Conservation (phyloP, 352 stramenopile genomes). For the Globisporangium echinulatum region DNA sequence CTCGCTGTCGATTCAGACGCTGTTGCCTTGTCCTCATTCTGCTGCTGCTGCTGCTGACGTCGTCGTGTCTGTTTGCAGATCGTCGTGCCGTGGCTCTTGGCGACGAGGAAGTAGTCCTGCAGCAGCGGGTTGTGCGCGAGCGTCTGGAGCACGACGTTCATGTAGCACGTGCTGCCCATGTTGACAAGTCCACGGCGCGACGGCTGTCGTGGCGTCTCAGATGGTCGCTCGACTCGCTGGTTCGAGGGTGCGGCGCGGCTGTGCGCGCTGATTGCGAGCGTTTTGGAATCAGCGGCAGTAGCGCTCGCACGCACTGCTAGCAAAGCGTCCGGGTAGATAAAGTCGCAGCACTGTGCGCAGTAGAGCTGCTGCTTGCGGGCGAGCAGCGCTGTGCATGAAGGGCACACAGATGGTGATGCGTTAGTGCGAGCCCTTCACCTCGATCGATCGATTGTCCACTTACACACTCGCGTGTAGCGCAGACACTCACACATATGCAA, state of each 20-base stretch:
- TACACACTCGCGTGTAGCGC: background rate
- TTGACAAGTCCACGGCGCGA: slow-evolving; percentile 60
- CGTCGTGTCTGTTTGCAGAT: slow-evolving; percentile 56
- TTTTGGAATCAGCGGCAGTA: slow-evolving; percentile 4
- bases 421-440: background rate
- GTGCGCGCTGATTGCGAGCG: background rate
- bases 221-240: too few species aligned
- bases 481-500: background rate
- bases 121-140: slow-evolving; percentile 66
- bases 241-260: too few species aligned
- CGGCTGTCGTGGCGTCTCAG: slow-evolving; percentile 9
- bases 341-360: slow-evolving; percentile 51
- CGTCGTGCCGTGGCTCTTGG: slow-evolving; percentile 46
- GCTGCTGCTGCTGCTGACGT: slow-evolving; percentile 12
- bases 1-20: background rate
- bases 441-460: background rate
- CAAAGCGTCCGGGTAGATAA: slow-evolving; percentile 42
- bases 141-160: slow-evolving; percentile 75
- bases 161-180: slow-evolving; percentile 84
- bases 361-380: slow-evolving; percentile 42
- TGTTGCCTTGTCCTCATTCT: background rate
- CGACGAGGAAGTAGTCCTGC: slow-evolving; percentile 66
- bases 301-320: slow-evolving; percentile 19
- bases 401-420: slow-evolving; percentile 1
- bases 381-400: slow-evolving; percentile 27